phyloP scores from a whole-genome alignment of 2,329 filamentous ascomycete species.

The Xylariomycetidae sp. region DNA sequence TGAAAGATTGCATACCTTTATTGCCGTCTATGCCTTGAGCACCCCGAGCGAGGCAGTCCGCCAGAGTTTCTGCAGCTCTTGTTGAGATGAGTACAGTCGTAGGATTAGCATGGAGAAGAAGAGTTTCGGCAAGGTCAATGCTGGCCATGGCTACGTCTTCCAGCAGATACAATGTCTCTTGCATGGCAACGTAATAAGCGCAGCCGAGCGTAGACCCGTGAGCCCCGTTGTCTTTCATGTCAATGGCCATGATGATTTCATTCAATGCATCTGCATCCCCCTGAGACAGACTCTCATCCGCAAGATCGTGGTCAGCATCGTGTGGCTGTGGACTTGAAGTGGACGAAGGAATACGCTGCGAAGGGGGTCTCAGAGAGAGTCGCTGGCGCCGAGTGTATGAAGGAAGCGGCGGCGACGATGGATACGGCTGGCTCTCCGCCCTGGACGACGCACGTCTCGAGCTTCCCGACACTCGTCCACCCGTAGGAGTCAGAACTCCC shows the following conservation, averaged over 20 bases:
- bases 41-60: constrained; percentile 27
- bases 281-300: constrained; percentile 10
- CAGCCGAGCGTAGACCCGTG: constrained; percentile 61
- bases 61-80: constrained; percentile 37
- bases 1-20: constrained; percentile 13
- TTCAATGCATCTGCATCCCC: constrained; percentile 37
- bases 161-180: constrained; percentile 67
- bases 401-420: constrained; percentile 20
- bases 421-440: constrained; percentile 8
- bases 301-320: constrained; percentile 11
- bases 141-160: constrained; percentile 67
- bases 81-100: constrained; percentile 49
- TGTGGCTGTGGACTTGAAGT: constrained; percentile 7
- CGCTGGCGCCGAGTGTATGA: constrained; percentile 16
- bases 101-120: constrained; percentile 49
- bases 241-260: constrained; percentile 75
- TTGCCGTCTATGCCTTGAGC: constrained; percentile 27
- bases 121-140: constrained; percentile 60
- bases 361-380: constrained; percentile 18
- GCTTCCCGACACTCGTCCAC: constrained; percentile 6
- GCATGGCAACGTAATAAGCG: constrained; percentile 69
- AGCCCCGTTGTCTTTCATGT: constrained; percentile 57
- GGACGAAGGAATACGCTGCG: constrained; percentile 9
- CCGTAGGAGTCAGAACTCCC: constrained; percentile 5
- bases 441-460: constrained; percentile 8